Evolutionary conservation across 2,329 filamentous ascomycete genomes (phyloP).

Genomic region (Monosporascus sp.): DNA sequence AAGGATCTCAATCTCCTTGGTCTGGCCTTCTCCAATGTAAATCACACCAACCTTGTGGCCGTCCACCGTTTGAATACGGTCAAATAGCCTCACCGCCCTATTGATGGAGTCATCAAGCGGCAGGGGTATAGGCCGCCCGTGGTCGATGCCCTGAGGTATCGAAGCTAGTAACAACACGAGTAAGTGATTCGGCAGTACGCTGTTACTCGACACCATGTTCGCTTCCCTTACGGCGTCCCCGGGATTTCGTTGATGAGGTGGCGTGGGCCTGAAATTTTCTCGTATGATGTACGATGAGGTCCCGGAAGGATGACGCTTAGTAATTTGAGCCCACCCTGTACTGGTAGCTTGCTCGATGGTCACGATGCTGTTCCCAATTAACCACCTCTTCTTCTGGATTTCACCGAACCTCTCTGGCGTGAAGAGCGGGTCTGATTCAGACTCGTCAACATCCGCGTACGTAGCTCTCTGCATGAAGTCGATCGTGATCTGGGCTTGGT

Average conservation of each 20-base stretch:
- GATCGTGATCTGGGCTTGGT: constrained; percentile 88
- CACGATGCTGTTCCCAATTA: constrained; percentile 68
- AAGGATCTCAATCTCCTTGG: constrained; percentile 74
- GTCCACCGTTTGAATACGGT: constrained; percentile 84
- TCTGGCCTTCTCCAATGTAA: constrained; percentile 86
- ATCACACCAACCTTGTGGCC: constrained; percentile 94
- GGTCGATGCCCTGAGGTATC: constrained; percentile 50
- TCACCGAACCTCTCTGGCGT: constrained; percentile 59
- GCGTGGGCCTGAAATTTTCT: constrained; percentile 53
- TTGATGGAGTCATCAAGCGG: constrained; percentile 64
- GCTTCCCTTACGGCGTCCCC: constrained; percentile 45
- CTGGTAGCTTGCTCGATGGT: constrained; percentile 65
- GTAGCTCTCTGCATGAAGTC: constrained; percentile 91
- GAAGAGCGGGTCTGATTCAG: constrained; percentile 60
- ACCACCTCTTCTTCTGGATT: constrained; percentile 62
- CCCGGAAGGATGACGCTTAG: constrained; percentile 66
- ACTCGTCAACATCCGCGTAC: constrained; percentile 80
- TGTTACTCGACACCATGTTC: constrained; percentile 48
- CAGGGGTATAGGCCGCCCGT: constrained; percentile 66
- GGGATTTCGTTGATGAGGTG: constrained; percentile 49
- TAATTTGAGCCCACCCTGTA: constrained; percentile 64
- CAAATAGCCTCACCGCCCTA: constrained; percentile 74
- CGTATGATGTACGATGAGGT: constrained; percentile 55
- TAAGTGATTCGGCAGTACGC: constrained; percentile 67
- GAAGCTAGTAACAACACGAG: constrained; percentile 64